Evolutionary conservation across 2,329 filamentous ascomycete species (phyloP).

Genomic region (Rutstroemia sp.): DNA sequence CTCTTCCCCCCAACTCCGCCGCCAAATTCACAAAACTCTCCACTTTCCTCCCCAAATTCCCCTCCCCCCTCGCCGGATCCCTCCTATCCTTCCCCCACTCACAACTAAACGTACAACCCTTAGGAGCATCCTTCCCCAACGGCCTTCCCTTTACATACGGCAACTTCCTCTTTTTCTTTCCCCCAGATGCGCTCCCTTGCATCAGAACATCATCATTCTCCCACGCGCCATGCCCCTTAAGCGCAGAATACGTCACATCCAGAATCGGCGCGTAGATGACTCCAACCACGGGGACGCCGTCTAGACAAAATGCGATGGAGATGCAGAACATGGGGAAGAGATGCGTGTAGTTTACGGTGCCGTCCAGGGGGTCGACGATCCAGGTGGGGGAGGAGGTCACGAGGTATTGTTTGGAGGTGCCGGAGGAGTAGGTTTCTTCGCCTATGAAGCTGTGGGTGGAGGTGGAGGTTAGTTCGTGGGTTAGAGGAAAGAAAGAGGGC

Average conservation of each 20-base stretch:
- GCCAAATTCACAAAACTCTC: constrained; percentile 73
- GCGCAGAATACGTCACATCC: constrained; percentile 61
- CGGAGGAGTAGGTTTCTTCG: constrained; percentile 68
- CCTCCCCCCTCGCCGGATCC: constrained; percentile 46
- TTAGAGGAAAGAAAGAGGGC: background rate
- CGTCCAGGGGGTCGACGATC: constrained; percentile 68
- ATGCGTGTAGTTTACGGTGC: constrained; percentile 44
- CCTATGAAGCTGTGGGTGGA: constrained; percentile 55
- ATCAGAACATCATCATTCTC: constrained; percentile 17
- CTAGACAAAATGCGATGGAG: constrained; percentile 61
- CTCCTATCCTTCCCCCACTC: constrained; percentile 75
- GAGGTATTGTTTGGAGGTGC: constrained; percentile 59
- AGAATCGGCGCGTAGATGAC: constrained; percentile 67
- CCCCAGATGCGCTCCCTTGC: background rate
- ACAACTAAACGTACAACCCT: constrained; percentile 64
- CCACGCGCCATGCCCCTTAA: constrained; percentile 58
- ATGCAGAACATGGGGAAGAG: constrained; percentile 78
- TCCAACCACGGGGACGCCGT: constrained; percentile 55
- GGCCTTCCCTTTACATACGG: constrained; percentile 57
- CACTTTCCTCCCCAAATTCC: constrained; percentile 64
- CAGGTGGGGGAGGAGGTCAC: constrained; percentile 59
- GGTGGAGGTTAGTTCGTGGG: background rate
- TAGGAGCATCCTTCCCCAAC: constrained; percentile 56
- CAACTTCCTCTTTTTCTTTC: constrained; percentile 48
- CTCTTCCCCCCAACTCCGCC: constrained; percentile 52